Conservation (phyloP, 495 filamentous ascomycete species). For the Lasiosphaeria hispida region DNA sequence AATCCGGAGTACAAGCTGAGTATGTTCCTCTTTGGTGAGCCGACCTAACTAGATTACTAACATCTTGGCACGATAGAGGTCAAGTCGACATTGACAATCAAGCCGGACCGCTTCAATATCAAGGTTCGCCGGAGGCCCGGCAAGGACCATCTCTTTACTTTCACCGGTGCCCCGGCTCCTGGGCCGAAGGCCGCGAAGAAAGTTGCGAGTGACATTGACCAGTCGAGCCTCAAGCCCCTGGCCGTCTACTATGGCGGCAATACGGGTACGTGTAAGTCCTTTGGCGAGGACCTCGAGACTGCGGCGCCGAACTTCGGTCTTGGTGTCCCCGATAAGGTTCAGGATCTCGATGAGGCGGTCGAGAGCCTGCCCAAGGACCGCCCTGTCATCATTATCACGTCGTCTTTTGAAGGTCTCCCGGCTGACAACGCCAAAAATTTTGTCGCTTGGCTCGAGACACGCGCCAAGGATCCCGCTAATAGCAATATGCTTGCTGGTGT, state of each 20-base stretch:
- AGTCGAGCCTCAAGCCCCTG: conserved; percentile 33
- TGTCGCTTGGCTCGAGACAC: conserved; percentile 55
- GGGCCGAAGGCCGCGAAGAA: conserved; percentile 1
- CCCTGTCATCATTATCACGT: conserved; percentile 58
- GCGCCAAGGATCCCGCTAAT: conserved; percentile 37
- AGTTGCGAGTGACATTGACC: not conserved
- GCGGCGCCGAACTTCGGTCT: conserved; percentile 54
- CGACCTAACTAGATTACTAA: not conserved
- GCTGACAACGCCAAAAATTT: conserved; percentile 68
- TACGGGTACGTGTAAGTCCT: conserved; percentile 64
- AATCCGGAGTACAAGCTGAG: conserved; percentile 57
- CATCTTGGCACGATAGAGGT: conserved; percentile 28
- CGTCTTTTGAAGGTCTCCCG: conserved; percentile 62
- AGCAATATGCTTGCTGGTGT: conserved; percentile 43
- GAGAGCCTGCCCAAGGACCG: conserved; percentile 55
- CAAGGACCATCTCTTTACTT: conserved; percentile 38
- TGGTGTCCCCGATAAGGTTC: conserved; percentile 35
- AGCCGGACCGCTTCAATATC: conserved; percentile 63
- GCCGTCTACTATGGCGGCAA: conserved; percentile 65
- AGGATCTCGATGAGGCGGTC: conserved; percentile 54
- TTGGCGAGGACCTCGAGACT: conserved; percentile 56
- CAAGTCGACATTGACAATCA: conserved; percentile 63
- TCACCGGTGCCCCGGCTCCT: conserved; percentile 8
- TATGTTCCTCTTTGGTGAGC: not conserved
- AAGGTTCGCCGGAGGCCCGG: conserved; percentile 48